Evolutionary conservation across 2,329 filamentous ascomycete genomes (phyloP).

Genomic region (Metarhizium robertsii): DNA sequence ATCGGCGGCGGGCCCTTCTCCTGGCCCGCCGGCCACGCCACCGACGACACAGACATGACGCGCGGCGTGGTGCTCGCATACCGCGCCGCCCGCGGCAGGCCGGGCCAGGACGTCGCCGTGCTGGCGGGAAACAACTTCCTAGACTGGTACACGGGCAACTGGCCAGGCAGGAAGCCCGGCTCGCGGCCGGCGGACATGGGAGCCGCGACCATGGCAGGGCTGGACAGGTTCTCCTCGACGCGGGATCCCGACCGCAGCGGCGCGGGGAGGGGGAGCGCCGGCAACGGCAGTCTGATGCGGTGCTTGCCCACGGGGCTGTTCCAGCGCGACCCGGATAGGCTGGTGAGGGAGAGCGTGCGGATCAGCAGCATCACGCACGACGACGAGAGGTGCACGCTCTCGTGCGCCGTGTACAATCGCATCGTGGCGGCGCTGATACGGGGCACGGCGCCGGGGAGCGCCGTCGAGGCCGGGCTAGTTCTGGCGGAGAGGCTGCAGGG

Average conservation of each 20-base stretch:
- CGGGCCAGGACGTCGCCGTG: slow-evolving; percentile 19
- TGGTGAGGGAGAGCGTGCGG: slow-evolving; percentile 22
- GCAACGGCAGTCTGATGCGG: slow-evolving; percentile 39
- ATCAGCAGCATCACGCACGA: slow-evolving; percentile 32
- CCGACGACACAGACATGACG: slow-evolving; percentile 39
- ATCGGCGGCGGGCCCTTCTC: slow-evolving; percentile 33
- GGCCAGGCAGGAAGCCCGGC: slow-evolving; percentile 28
- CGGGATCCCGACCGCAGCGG: slow-evolving; percentile 23
- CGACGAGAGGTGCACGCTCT: slow-evolving; percentile 23
- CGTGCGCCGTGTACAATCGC: slow-evolving; percentile 31
- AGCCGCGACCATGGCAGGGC: slow-evolving; percentile 25
- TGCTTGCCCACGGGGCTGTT: slow-evolving; percentile 37
- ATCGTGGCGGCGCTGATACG: slow-evolving; percentile 24
- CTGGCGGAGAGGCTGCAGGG: background rate
- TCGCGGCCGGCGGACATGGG: slow-evolving; percentile 29
- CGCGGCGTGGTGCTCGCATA: slow-evolving; percentile 36
- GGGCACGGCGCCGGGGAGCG: slow-evolving; percentile 1
- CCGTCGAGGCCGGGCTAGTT: background rate
- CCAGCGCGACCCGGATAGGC: slow-evolving; percentile 14
- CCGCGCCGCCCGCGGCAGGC: slow-evolving; percentile 11
- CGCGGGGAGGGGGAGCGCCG: slow-evolving; percentile 27
- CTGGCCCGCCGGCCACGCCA: slow-evolving; percentile 34
- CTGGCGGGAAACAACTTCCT: slow-evolving; percentile 29
- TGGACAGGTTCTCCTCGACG: slow-evolving; percentile 18
- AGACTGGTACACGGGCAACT: slow-evolving; percentile 31